Evolutionary conservation across 2,329 filamentous ascomycete genomes (phyloP).

Genomic region (Fusarium chuoi): DNA sequence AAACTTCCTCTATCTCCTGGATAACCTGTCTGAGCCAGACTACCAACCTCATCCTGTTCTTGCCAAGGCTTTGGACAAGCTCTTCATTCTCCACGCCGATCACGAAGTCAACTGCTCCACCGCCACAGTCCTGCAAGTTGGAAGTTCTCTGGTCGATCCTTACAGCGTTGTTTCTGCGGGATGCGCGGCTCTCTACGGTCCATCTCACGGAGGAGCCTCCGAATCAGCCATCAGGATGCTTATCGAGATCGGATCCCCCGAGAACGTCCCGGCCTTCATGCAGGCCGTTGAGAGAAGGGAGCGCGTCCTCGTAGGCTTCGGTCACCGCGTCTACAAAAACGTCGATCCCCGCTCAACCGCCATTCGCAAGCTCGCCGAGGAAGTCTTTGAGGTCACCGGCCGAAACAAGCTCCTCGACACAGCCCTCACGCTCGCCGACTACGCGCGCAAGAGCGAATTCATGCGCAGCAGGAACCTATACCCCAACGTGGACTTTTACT

Average conservation of each 20-base stretch:
- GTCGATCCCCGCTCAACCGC: conserved; percentile 63
- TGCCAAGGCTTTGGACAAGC: conserved; percentile 61
- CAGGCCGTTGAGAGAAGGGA: conserved; percentile 61
- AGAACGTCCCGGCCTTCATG: conserved; percentile 63
- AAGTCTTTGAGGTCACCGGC: conserved; percentile 61
- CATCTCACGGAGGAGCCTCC: conserved; percentile 68
- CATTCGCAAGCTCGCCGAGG: conserved; percentile 60
- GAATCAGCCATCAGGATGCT: conserved; percentile 66
- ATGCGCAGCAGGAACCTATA: conserved; percentile 61
- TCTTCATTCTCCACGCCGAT: conserved; percentile 67
- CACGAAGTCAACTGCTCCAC: conserved; percentile 69
- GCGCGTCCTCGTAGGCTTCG: conserved; percentile 64
- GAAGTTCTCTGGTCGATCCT: conserved; percentile 66
- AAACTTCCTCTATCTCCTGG: conserved; percentile 66
- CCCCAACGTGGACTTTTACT: conserved; percentile 64
- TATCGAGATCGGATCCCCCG: conserved; percentile 60
- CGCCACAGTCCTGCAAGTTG: conserved; percentile 65
- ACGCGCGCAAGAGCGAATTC: conserved; percentile 58
- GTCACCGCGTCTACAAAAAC: conserved; percentile 65
- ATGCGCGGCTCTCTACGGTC: conserved; percentile 65
- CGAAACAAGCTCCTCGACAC: conserved; percentile 63
- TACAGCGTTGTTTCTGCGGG: conserved; percentile 63
- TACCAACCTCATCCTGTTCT: conserved; percentile 61
- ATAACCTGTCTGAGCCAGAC: conserved; percentile 59
- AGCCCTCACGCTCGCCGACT: conserved; percentile 57